phyloP scores from a whole-genome alignment of 768 basidiomycete species.

The Termitomyces sp. region DNA sequence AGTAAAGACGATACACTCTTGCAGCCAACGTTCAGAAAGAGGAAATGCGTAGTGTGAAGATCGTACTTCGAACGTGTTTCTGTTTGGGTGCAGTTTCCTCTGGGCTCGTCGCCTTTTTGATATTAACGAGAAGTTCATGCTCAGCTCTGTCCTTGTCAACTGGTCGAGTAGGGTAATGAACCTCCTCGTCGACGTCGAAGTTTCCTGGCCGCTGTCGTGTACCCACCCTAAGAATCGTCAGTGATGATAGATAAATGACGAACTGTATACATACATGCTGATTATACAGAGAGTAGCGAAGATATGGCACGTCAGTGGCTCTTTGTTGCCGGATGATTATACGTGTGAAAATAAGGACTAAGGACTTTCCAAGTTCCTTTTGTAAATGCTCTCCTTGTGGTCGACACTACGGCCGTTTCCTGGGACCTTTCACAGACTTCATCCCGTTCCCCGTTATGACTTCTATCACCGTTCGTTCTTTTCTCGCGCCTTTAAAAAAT shows the following conservation, averaged over 20 bases:
- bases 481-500: slow-evolving; percentile 9
- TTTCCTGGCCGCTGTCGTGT: slow-evolving; percentile 28
- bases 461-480: slow-evolving; percentile 4
- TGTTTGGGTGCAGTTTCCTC: slow-evolving; percentile 98
- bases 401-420: slow-evolving; percentile 5
- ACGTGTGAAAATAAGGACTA: slow-evolving; percentile 12
- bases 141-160: slow-evolving; percentile 99
- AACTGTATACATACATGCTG: slow-evolving; percentile 10
- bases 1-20: slow-evolving; percentile 97
- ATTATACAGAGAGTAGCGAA: neutral
- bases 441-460: neutral
- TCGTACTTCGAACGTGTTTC: slow-evolving; percentile 97
- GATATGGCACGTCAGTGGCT: neutral
- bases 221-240: slow-evolving; percentile 30
- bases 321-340: slow-evolving; percentile 1
- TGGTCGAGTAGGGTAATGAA: slow-evolving; percentile 93
- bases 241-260: neutral
- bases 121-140: slow-evolving; percentile 86
- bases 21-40: slow-evolving; percentile 6
- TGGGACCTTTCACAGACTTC: neutral
- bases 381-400: slow-evolving; percentile 11
- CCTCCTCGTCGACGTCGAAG: slow-evolving; percentile 75
- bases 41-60: neutral
- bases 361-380: no score
- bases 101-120: slow-evolving; percentile 96